Conservation (phyloP, 2,329 filamentous ascomycete species). For the Aquanectria penicillioides region DNA sequence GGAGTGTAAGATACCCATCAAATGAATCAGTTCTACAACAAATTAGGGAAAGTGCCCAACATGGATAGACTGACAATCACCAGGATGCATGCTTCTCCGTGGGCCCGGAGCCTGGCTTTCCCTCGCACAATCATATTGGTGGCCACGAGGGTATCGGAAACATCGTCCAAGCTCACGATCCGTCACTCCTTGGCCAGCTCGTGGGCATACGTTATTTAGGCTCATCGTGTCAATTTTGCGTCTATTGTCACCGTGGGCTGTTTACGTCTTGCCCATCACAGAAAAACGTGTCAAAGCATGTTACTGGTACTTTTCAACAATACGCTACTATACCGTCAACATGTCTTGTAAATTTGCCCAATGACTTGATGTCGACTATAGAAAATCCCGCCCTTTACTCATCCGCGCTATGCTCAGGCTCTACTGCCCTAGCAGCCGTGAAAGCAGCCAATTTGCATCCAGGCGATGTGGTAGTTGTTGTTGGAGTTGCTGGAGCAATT, state of each 20-base stretch:
- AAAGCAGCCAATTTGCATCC: background rate
- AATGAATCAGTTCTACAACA: background rate
- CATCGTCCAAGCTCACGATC: background rate
- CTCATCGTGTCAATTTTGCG: background rate
- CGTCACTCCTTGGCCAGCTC: background rate
- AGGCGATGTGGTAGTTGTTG: background rate
- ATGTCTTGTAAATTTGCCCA: background rate
- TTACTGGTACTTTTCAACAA: conserved; percentile 3
- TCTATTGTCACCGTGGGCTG: background rate
- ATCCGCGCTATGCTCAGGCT: background rate
- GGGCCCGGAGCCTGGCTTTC: background rate
- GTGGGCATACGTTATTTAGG: conserved; percentile 2
- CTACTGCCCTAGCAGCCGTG: background rate
- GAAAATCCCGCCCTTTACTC: background rate
- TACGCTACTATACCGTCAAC: background rate
- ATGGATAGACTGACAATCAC: background rate
- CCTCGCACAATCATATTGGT: background rate
- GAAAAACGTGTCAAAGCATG: background rate
- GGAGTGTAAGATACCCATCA: conserved; percentile 6
- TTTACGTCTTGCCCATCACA: background rate
- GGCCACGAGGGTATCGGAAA: conserved; percentile 2
- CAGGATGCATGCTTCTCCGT: conserved; percentile 6
- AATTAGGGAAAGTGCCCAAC: too few species aligned
- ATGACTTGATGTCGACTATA: background rate
- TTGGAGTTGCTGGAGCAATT: background rate